Base-by-base conservation (phyloP, 2,329 filamentous ascomycete species). In the Raffaelea albimanens region DNA sequence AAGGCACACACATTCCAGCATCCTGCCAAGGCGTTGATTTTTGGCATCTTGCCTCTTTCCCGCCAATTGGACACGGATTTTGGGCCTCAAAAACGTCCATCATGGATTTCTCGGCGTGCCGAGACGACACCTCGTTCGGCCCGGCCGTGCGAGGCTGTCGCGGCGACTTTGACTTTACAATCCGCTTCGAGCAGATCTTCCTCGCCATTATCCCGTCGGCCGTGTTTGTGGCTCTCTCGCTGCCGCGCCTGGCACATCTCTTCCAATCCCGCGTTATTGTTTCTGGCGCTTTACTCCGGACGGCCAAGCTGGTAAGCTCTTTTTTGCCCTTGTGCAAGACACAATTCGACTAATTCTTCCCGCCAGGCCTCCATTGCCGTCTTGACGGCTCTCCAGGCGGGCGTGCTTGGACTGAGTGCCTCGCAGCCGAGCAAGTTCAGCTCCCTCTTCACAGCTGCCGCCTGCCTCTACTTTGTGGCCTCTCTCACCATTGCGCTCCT, bases 131-230 rank as follows among this genome's bases (percentile, higher is more conserved):
- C 39, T 55, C 62, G 20, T 62, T 73, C 19, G 71, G 72, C 3
- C 71, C 72, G 0, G 53, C 57, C 7, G 67, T 75, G n/a, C 53
- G 53, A 10, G 69, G 67, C 20, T 75, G 71, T 47, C 67, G 71
- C 10, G 64, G 59, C 44, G 65, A 71, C 49, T 75, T 75, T 47
- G 72, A 75, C 54, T 73, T 75, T 48, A 75, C 72, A 1, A 57
- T 74, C 44, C 63, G 62, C 23, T 75, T 76, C 46, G 71, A 75
- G 55, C 61, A 67, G 19, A 59, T 72, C 4, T 63, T 74, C 44
- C 61, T 75, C n/a, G 63, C 64, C 1, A 61, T 73, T 9, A 56
- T 69, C 3, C 72, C 72, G 0, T 57, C 65, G 0, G 53, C 62
- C 1, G 45, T 70, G 0, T 71, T 73, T 38, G 52, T 70, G 13